A percentile compares a stretch with the other conserved stretches of the same genome.
Conservation (phyloP, 1,284 basidiomycete species). For the Takashimella koratensis region DNA sequence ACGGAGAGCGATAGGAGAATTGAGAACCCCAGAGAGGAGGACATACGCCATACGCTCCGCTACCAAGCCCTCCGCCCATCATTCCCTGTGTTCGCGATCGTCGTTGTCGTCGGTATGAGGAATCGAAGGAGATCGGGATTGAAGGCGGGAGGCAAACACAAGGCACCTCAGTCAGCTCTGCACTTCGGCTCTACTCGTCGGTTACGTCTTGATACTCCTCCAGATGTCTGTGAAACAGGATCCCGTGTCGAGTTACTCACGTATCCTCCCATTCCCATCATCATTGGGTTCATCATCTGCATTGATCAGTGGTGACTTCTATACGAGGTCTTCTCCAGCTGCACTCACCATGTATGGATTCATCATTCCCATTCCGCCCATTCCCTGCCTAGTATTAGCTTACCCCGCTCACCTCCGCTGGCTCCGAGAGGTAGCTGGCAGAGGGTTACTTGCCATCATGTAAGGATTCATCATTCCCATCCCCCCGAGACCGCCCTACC, state of each 20-base stretch:
- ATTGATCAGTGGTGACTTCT: not conserved
- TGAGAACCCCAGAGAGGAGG: constrained; percentile 26
- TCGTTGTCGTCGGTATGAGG: no score
- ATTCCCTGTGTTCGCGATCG: constrained; percentile 37
- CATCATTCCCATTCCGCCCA: not conserved
- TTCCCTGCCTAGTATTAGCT: not conserved
- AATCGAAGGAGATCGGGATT: no score
- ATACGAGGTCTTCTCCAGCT: not conserved
- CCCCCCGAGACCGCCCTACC: no score
- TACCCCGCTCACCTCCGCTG: not conserved
- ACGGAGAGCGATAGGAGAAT: constrained; percentile 35
- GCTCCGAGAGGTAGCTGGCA: not conserved
- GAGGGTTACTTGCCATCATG: not conserved
- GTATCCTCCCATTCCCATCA: constrained; percentile 12
- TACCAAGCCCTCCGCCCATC: constrained; percentile 38
- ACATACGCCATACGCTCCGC: constrained; percentile 40
- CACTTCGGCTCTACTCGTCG: no score
- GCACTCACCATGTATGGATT: not conserved
- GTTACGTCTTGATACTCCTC: no score
- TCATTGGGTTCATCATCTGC: constrained; percentile 3
- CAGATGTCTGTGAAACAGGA: no score
- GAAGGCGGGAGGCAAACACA: no score
- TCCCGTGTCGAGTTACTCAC: no score
- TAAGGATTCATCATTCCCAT: not conserved
- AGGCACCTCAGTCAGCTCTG: no score